phyloP scores from a whole-genome alignment of 2,329 filamentous ascomycete genomes.

The Aspergillus luchuensis region DNA sequence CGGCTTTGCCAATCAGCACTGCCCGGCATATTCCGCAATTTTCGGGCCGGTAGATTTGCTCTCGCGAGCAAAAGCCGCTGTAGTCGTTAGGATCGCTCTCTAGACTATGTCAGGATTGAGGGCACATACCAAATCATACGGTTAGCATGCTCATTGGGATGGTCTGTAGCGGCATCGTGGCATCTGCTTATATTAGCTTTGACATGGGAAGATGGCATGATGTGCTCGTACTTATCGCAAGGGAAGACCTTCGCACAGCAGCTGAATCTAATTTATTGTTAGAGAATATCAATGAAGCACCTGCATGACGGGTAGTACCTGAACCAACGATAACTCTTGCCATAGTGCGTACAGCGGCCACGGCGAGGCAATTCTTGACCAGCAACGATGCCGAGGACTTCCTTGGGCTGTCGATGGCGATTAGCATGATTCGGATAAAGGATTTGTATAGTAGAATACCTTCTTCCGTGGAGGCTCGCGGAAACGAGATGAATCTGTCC shows the following conservation, averaged over 20 bases:
- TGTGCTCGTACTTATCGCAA: constrained; percentile 53
- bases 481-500: constrained; percentile 32
- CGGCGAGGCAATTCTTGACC: constrained; percentile 57
- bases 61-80: constrained; percentile 71
- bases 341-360: constrained; percentile 57
- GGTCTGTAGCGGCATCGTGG: constrained; percentile 71
- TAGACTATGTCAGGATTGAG: background rate
- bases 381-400: constrained; percentile 57
- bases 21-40: constrained; percentile 74
- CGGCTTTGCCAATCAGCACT: constrained; percentile 67
- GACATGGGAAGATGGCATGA: background rate
- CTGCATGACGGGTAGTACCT: constrained; percentile 5
- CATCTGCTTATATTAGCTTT: constrained; percentile 53
- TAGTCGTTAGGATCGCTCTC: background rate
- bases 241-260: constrained; percentile 61
- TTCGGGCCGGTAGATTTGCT: constrained; percentile 77
- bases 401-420: constrained; percentile 41
- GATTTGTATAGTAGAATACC: constrained; percentile 31
- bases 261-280: constrained; percentile 45
- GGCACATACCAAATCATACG: constrained; percentile 70
- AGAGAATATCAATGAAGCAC: too few relatives aligned
- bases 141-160: constrained; percentile 78
- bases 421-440: background rate
- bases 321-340: constrained; percentile 60
- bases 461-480: constrained; percentile 38